phyloP scores from a whole-genome alignment of 176 grass and related monocot genomes.

The Ananas comosus region DNA sequence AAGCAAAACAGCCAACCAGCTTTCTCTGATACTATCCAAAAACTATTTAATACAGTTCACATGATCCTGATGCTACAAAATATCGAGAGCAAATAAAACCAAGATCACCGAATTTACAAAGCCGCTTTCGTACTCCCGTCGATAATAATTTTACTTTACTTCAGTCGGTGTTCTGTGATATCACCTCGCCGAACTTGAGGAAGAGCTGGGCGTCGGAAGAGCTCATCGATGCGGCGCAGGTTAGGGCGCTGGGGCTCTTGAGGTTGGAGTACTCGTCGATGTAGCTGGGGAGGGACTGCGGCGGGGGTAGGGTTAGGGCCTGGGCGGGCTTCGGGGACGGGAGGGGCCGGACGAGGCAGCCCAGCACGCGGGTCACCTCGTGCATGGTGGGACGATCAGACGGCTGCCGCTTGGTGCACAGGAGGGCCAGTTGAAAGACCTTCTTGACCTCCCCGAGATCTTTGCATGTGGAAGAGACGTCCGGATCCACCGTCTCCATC shows the following conservation, averaged over 20 bases:
- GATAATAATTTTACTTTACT: too few species aligned
- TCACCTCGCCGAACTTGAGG: constrained; percentile 88
- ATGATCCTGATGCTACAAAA: constrained; percentile 17
- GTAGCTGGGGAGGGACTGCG: constrained; percentile 35
- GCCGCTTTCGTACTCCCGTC: too few species aligned
- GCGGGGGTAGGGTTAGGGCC: constrained; percentile 4
- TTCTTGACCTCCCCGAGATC: constrained; percentile 74
- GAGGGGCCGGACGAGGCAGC: constrained; percentile 38
- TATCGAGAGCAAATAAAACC: not conserved
- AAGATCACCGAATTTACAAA: constrained; percentile 10
- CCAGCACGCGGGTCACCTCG: constrained; percentile 60
- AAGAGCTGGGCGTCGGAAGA: constrained; percentile 76
- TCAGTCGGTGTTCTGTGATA: constrained; percentile 55
- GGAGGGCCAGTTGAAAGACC: constrained; percentile 75
- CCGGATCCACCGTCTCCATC: constrained; percentile 77
- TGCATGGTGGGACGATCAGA: constrained; percentile 87
- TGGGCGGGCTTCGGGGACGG: constrained; percentile 27
- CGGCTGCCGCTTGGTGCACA: constrained; percentile 78
- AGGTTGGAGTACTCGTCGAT: constrained; percentile 59
- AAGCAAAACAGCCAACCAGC: not conserved
- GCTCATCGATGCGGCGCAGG: constrained; percentile 40
- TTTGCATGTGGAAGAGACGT: constrained; percentile 54
- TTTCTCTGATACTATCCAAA: constrained; percentile 15
- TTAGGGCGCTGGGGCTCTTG: constrained; percentile 26
- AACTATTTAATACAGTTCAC: constrained; percentile 28